phyloP scores from a whole-genome alignment of 768 basidiomycete species.

The Termitomyces sp. region DNA sequence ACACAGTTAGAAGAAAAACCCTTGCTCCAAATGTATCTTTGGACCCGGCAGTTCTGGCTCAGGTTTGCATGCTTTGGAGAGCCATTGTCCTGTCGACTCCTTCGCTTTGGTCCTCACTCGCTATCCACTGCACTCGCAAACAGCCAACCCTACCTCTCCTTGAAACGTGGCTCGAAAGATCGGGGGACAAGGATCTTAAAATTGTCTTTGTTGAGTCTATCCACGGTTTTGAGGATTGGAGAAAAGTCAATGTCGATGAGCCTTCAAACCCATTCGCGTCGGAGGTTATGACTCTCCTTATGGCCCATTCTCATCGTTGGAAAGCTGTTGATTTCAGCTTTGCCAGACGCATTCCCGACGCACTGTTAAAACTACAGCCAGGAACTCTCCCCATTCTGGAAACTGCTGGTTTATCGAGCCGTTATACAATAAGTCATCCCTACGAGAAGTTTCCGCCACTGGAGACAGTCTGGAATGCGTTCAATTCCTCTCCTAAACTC shows the following conservation, averaged over 20 bases:
- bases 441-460: neutral
- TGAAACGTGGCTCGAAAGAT: slow-evolving; percentile 1
- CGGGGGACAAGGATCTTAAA: neutral
- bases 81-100: neutral
- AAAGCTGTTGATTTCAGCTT: slow-evolving; percentile 6
- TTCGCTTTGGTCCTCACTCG: slow-evolving; percentile 4
- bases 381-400: neutral
- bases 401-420: slow-evolving; percentile 1
- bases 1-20: neutral
- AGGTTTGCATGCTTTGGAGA: slow-evolving; percentile 8
- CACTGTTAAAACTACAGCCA: neutral
- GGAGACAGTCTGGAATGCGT: neutral
- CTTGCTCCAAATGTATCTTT: neutral
- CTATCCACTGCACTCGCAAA: neutral
- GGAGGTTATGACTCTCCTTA: slow-evolving; percentile 3
- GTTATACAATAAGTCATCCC: neutral
- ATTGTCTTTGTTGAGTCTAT: neutral
- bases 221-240: neutral
- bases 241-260: neutral
- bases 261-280: neutral
- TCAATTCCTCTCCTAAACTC: neutral
- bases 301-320: slow-evolving; percentile 4
- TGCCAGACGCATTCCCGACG: neutral
- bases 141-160: neutral
- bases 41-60: slow-evolving; percentile 7